Conservation (phyloP, 805 yeast species). For the Monosporozyma siamensis region DNA sequence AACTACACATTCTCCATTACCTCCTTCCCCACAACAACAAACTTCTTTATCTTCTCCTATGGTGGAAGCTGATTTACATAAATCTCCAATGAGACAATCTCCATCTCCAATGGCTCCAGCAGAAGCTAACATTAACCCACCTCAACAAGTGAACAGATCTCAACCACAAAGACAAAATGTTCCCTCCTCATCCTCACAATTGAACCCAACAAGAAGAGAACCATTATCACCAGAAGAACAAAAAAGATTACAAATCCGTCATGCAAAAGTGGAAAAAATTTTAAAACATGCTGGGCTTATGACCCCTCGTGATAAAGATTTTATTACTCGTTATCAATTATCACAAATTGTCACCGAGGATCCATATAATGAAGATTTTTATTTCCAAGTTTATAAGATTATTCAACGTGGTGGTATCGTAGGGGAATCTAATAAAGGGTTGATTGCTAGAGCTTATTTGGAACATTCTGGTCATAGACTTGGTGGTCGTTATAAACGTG, state of each 20-base stretch:
- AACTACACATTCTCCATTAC: too few relatives aligned
- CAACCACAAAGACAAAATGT: constrained; percentile 7
- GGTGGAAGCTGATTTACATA: neutral
- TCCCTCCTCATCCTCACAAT: too few relatives aligned
- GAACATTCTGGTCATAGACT: constrained; percentile 86
- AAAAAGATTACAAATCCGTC: constrained; percentile 55
- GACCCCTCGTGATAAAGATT: constrained; percentile 96
- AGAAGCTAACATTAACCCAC: neutral
- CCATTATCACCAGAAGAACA: constrained; percentile 64
- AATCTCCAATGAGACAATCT: constrained; percentile 1
- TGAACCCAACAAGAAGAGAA: too few relatives aligned
- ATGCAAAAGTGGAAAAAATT: constrained; percentile 65
- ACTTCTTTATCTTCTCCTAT: neutral
- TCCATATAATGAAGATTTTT: constrained; percentile 94
- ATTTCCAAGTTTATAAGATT: constrained; percentile 83
- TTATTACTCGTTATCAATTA: constrained; percentile 85
- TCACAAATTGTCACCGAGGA: constrained; percentile 95
- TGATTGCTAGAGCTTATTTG: constrained; percentile 86
- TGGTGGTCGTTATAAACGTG: constrained; percentile 76
- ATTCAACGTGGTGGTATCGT: constrained; percentile 41
- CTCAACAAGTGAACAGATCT: neutral
- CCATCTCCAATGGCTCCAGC: constrained; percentile 1
- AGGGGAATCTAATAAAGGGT: constrained; percentile 47
- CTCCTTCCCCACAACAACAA: constrained; percentile 1
- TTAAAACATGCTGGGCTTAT: constrained; percentile 82